Evolutionary conservation across 768 basidiomycete species (phyloP).

Genomic region (Crepidotus variabilis): DNA sequence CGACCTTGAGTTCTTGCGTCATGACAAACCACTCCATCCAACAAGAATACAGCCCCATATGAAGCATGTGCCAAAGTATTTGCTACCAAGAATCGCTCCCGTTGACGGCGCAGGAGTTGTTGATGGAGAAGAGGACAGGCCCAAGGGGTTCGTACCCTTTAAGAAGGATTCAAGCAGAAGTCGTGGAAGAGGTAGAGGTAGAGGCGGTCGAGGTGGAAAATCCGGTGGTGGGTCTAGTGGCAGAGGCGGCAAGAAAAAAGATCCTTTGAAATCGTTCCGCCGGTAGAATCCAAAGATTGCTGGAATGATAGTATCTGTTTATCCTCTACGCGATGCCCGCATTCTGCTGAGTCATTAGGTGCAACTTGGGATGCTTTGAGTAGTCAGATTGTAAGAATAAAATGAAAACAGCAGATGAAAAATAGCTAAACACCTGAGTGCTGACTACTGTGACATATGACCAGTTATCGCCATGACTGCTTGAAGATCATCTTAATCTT

Average conservation of each 20-base stretch:
- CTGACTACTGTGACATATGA: too few species aligned
- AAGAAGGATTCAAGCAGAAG: slow-evolving; percentile 55
- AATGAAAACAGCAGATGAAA: too few species aligned
- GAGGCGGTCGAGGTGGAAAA: slow-evolving; percentile 40
- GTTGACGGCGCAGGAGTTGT: slow-evolving; percentile 38
- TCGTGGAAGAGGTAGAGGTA: slow-evolving; percentile 53
- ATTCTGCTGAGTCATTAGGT: too few species aligned
- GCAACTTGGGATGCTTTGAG: too few species aligned
- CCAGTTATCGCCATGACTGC: too few species aligned
- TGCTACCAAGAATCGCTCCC: slow-evolving; percentile 77
- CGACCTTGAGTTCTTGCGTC: slow-evolving; percentile 87
- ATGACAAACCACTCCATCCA: slow-evolving; percentile 93
- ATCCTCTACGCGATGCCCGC: too few species aligned
- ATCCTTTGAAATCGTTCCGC: slow-evolving; percentile 80
- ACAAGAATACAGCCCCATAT: slow-evolving; percentile 89
- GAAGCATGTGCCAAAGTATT: slow-evolving; percentile 93
- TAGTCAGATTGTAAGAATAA: too few species aligned
- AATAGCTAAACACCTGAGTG: too few species aligned
- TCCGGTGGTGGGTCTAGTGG: slow-evolving; percentile 22
- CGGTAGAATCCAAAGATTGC: slow-evolving; percentile 25
- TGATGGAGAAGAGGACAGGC: slow-evolving; percentile 24
- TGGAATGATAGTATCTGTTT: too few species aligned
- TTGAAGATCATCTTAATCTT: too few species aligned
- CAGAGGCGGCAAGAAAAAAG: slow-evolving; percentile 66
- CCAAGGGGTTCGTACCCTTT: slow-evolving; percentile 69